These are phyloP conservation scores for Xerocomellus chrysenteron DNA, from an alignment of 768 basidiomycete genomes.

Conservation along the genomic window DNA sequence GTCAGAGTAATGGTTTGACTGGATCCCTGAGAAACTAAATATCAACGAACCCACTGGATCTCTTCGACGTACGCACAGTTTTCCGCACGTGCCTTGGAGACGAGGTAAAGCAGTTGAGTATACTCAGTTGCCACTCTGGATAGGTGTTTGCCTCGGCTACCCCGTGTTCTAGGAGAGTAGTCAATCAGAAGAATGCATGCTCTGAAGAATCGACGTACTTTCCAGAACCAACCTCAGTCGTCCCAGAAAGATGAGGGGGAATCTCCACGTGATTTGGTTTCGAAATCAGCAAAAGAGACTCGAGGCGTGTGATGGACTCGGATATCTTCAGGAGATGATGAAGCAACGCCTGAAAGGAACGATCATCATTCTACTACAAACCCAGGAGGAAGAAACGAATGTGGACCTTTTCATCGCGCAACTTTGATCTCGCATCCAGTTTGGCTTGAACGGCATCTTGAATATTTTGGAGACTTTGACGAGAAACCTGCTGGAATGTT, in stretches of 20 bases:
- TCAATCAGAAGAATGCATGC: constrained; percentile 1
- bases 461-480: constrained; percentile 58
- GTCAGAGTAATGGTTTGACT: constrained; percentile 21
- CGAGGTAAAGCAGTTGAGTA: constrained; percentile 87
- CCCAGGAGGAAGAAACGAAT: not conserved
- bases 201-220: constrained; percentile 20
- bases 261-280: constrained; percentile 40
- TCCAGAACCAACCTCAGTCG: constrained; percentile 37
- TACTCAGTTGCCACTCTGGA: constrained; percentile 88
- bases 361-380: not conserved
- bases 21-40: constrained; percentile 5
- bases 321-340: constrained; percentile 90
- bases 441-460: constrained; percentile 78
- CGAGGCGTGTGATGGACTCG: constrained; percentile 85
- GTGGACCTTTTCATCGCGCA: constrained; percentile 81
- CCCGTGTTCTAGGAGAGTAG: constrained; percentile 46
- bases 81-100: constrained; percentile 74
- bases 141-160: constrained; percentile 75
- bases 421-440: constrained; percentile 64
- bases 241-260: constrained; percentile 27
- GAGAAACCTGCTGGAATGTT: constrained; percentile 46
- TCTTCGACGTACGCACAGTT: constrained; percentile 79
- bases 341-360: constrained; percentile 61
- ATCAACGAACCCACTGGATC: constrained; percentile 74
- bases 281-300: constrained; percentile 74